phyloP scores from a whole-genome alignment of 1,284 basidiomycete genomes.

The Moniliophthora roreri region DNA sequence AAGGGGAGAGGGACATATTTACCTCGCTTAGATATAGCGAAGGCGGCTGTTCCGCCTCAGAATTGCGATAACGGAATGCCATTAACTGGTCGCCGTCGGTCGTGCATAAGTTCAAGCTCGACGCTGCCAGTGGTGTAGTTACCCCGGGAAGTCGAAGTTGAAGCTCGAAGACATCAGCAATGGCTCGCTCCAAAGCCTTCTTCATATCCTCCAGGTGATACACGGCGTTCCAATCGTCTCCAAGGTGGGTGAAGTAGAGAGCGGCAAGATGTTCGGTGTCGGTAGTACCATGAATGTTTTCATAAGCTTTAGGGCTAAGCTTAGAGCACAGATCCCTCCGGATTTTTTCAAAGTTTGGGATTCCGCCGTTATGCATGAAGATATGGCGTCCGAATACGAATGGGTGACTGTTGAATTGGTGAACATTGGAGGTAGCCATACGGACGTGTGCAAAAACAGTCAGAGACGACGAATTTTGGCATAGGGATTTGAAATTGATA shows the following conservation, averaged over 20 bases:
- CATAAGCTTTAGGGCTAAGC: background rate
- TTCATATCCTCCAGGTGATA: slow-evolving; percentile 3
- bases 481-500: slow-evolving; percentile 3
- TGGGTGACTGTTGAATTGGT: slow-evolving; percentile 3
- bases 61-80: slow-evolving; percentile 1
- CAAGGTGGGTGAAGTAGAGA: slow-evolving; percentile 4
- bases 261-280: background rate
- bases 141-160: slow-evolving; percentile 1
- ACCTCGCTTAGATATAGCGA: too few relatives aligned
- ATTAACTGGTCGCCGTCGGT: slow-evolving; percentile 1
- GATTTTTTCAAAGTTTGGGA: background rate
- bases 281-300: background rate
- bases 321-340: background rate
- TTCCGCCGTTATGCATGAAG: slow-evolving; percentile 5
- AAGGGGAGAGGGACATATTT: too few relatives aligned
- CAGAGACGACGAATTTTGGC: background rate
- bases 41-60: background rate
- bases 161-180: background rate
- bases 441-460: slow-evolving; percentile 2
- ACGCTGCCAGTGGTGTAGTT: background rate
- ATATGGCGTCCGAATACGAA: slow-evolving; percentile 1
- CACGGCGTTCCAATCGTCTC: slow-evolving; percentile 1
- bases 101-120: slow-evolving; percentile 6
- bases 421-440: slow-evolving; percentile 1
- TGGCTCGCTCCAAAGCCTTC: background rate